Percentiles rank a stretch among this genome's conserved stretches.
Conservation (phyloP, 2,329 filamentous ascomycete species). For the Penicillium verrucosum region DNA sequence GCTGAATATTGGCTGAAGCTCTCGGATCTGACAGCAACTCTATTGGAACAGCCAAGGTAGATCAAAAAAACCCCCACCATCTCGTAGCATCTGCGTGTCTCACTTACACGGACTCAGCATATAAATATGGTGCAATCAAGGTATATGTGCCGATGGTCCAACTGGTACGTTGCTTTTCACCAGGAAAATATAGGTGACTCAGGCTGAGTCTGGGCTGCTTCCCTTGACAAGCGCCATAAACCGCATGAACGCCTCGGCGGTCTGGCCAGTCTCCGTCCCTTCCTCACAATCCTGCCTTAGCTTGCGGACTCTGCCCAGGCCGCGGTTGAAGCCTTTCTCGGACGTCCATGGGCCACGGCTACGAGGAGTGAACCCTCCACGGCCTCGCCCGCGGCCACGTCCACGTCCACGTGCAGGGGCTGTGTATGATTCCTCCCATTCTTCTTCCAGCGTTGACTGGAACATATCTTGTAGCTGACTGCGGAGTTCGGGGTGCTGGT, state of each 20-base stretch:
- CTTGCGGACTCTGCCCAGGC: conserved; percentile 39
- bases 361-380: conserved; percentile 25
- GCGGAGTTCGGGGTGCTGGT: conserved; percentile 39
- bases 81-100: conserved; percentile 6
- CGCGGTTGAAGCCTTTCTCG: conserved; percentile 45
- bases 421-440: conserved; percentile 37
- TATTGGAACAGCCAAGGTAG: neutral
- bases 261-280: conserved; percentile 29
- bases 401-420: conserved; percentile 23
- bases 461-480: conserved; percentile 44
- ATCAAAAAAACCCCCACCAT: conserved; percentile 2
- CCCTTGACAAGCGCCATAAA: conserved; percentile 36
- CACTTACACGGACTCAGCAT: neutral
- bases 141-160: neutral
- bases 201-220: conserved; percentile 6
- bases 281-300: conserved; percentile 38
- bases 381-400: conserved; percentile 27
- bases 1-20: conserved; percentile 1
- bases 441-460: conserved; percentile 38
- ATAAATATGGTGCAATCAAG: neutral
- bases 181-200: neutral
- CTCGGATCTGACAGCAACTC: conserved; percentile 3
- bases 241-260: conserved; percentile 38
- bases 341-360: conserved; percentile 39
- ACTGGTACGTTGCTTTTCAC: neutral